A percentile compares a stretch with the other conserved stretches of the same genome.
phyloP scores from a whole-genome alignment of 352 stramenopile genomes.

The Globisporangium nunn region DNA sequence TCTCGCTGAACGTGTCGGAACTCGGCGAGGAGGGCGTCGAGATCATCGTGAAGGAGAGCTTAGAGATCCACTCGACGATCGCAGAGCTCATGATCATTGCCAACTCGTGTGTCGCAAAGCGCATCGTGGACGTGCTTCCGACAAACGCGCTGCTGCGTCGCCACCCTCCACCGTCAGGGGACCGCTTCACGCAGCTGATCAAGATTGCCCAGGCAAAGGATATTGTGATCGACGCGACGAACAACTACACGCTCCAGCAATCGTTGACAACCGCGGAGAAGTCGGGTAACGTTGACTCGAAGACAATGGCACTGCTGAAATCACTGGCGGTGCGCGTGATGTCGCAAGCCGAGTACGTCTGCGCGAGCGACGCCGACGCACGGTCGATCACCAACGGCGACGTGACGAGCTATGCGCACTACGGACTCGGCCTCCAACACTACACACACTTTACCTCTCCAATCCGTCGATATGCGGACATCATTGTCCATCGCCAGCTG shows the following conservation, averaged over 20 bases:
- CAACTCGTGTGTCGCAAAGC: slow-evolving; percentile 84
- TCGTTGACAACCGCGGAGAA: slow-evolving; percentile 53
- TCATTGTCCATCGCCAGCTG: slow-evolving; percentile 89
- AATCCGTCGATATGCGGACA: slow-evolving; percentile 87
- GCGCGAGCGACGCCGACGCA: slow-evolving; percentile 50
- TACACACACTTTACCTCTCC: slow-evolving; percentile 92
- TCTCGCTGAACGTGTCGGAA: slow-evolving; percentile 72
- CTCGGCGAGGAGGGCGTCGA: slow-evolving; percentile 67
- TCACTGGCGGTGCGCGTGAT: slow-evolving; percentile 91
- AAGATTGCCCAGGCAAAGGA: slow-evolving; percentile 63
- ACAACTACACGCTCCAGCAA: slow-evolving; percentile 80
- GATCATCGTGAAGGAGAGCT: slow-evolving; percentile 85
- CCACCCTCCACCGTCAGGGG: slow-evolving; percentile 71
- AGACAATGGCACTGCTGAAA: slow-evolving; percentile 88
- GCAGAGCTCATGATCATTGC: slow-evolving; percentile 93
- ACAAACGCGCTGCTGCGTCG: slow-evolving; percentile 80
- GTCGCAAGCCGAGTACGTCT: slow-evolving; percentile 93
- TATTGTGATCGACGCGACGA: slow-evolving; percentile 65
- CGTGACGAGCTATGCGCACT: slow-evolving; percentile 71
- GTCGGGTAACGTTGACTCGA: slow-evolving; percentile 51
- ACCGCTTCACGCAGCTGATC: slow-evolving; percentile 71
- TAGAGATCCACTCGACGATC: slow-evolving; percentile 93
- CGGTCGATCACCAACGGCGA: slow-evolving; percentile 32
- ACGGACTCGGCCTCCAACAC: slow-evolving; percentile 82
- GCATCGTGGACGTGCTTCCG: slow-evolving; percentile 77